Percentiles rank a stretch among this genome's conserved stretches.
These are phyloP conservation scores for Boletus calvinii DNA, from an alignment of 1,284 basidiomycete genomes.

Conservation along the genomic window DNA sequence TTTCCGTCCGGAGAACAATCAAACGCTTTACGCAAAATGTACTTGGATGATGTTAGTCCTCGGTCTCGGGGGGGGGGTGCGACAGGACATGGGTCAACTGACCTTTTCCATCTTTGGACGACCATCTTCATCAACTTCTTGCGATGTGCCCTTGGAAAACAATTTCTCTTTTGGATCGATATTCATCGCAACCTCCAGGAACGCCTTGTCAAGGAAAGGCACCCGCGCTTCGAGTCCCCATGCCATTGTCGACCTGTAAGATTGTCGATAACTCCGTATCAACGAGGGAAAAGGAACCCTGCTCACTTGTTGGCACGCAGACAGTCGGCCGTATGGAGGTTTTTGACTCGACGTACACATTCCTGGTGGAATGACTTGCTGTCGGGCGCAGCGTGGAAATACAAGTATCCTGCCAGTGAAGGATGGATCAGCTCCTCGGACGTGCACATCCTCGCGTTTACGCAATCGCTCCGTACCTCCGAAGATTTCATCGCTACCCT, in stretches of 20 bases:
- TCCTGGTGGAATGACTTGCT: conserved; percentile 93
- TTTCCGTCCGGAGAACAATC: conserved; percentile 86
- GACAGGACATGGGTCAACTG: conserved; percentile 7
- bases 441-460: not conserved
- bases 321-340: conserved; percentile 97
- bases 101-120: conserved; percentile 94
- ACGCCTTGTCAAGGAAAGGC: conserved; percentile 97
- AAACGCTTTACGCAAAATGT: conserved; percentile 97
- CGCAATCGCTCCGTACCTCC: conserved; percentile 59
- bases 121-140: conserved; percentile 83
- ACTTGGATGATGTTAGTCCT: conserved; percentile 46
- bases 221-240: conserved; percentile 99
- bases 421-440: conserved; percentile 3
- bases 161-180: conserved; percentile 87
- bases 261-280: conserved; percentile 5
- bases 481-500: conserved; percentile 97
- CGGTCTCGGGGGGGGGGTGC: not conserved
- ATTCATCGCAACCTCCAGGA: conserved; percentile 94
- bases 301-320: conserved; percentile 94
- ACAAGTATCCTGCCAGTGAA: conserved; percentile 78
- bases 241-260: conserved; percentile 90
- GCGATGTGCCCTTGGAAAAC: conserved; percentile 82
- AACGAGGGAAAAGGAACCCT: not conserved
- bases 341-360: conserved; percentile 93
- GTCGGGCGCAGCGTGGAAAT: conserved; percentile 98